These are phyloP conservation scores for Acanthamoeba royreba DNA, from an alignment of 208 protist species.

Conservation along the genomic window DNA sequence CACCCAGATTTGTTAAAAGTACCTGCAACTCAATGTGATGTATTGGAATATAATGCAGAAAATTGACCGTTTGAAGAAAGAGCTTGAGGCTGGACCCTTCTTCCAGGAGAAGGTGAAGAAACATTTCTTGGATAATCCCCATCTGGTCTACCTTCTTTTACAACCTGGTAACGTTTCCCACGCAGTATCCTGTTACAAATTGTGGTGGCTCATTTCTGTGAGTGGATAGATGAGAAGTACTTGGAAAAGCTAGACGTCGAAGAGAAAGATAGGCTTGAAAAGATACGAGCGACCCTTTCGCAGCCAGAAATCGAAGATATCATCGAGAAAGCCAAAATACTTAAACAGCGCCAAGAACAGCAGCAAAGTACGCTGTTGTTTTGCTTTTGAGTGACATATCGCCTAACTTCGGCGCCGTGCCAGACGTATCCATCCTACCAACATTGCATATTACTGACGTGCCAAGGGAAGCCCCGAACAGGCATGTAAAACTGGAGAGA, in stretches of 20 bases:
- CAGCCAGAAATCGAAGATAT: neutral
- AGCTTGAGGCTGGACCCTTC: constrained; percentile 7
- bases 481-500: neutral
- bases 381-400: neutral
- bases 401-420: neutral
- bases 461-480: constrained; percentile 13
- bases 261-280: neutral
- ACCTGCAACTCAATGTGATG: no score
- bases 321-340: neutral
- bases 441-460: constrained; percentile 31
- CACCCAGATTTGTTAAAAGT: no score
- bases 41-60: neutral
- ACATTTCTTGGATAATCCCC: constrained; percentile 35
- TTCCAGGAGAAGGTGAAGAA: constrained; percentile 28
- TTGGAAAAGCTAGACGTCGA: constrained; percentile 45
- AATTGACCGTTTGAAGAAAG: constrained; percentile 25
- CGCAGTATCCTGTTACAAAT: neutral
- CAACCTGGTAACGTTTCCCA: neutral
- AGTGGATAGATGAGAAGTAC: constrained; percentile 27
- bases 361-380: neutral
- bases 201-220: neutral
- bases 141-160: constrained; percentile 21
- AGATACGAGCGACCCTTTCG: neutral
- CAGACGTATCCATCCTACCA: constrained; percentile 13
- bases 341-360: constrained; percentile 24